These are phyloP conservation scores for Grosmannia clavigera DNA, from an alignment of 2,329 filamentous ascomycete species.

Conservation along the genomic window DNA sequence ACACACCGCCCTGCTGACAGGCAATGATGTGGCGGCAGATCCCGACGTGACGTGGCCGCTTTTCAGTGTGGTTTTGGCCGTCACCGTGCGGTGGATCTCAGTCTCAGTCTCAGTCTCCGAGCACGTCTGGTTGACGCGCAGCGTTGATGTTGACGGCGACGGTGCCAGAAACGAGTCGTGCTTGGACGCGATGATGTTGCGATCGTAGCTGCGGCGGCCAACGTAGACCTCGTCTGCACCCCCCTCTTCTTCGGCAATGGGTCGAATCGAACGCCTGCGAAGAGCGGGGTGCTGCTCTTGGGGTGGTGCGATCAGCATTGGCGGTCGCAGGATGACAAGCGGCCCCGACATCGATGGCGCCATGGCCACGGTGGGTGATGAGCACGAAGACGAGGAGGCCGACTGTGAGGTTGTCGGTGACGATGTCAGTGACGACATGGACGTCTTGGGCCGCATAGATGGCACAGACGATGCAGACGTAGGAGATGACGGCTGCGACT, in stretches of 20 bases:
- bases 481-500: not conserved
- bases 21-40: not conserved
- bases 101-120: not conserved
- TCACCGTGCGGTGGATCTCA: not conserved
- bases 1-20: not conserved
- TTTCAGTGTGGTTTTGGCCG: not conserved
- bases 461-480: conserved; percentile 1
- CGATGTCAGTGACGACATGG: not conserved
- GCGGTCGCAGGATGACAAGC: conserved; percentile 23
- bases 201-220: not conserved
- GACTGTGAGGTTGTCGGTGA: not conserved
- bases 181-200: conserved; percentile 24
- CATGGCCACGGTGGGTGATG: not conserved
- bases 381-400: not conserved
- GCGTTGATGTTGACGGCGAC: conserved; percentile 14
- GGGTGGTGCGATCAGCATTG: conserved; percentile 25
- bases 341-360: not conserved
- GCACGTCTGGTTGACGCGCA: not conserved
- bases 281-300: conserved; percentile 42
- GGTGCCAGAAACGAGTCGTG: conserved; percentile 42
- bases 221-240: not conserved
- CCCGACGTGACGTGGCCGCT: not conserved
- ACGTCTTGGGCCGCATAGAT: not conserved
- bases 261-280: conserved; percentile 22
- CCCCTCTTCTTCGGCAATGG: conserved; percentile 18